Evolutionary conservation across 176 grass and related monocot species (phyloP), one percentile per base, ranked within the genome.

Genomic region (Triticum timopheevii): DNA sequence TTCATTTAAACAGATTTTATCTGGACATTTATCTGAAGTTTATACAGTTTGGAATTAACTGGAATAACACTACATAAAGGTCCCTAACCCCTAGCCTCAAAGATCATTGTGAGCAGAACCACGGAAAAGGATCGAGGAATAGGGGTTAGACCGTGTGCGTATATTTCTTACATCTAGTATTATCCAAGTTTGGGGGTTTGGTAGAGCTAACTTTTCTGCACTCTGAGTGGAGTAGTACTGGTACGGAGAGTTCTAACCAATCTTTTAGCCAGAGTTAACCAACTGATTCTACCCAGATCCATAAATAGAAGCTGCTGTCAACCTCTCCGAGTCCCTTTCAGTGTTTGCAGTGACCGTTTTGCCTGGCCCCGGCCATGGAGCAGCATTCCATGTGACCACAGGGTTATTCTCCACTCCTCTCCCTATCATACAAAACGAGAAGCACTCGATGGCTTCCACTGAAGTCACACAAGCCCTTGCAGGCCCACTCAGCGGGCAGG

Each of bases 381-480:
- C 70, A 71, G 65, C 61, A 77, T 61, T 89, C 77, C 84, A 40
- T 84, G 82, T 44, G 87, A 44, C 76, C 28, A 80, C 45, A 61
- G 25, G 52, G 27, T 71, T 83, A 40, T 77, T 83, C 58, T 68
- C 25, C 84, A 80, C 42, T 87, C 85, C 80, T 75, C 80, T 84
- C 76, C 67, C 61, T 80, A 38, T 84, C 85, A 84, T 56, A 42
- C 68, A 81, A 79, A 87, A 91, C 45, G 67, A 80, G 89, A 84
- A 84, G 61, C 85, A 91, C 89, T 87, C 16, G 61, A 91, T 87
- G 24, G 66, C 45, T 62, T 9, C 16, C n/a, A 87, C 84, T 90
- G 84, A 90, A 86, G 84, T 86, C 79, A 78, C 79, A 83, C 88
- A 86, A 79, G 73, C 80, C 58, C 58, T 80, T 36, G 83, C 77